Conservation (phyloP, 148 eudicot genomes). For the Cornus controversa region DNA sequence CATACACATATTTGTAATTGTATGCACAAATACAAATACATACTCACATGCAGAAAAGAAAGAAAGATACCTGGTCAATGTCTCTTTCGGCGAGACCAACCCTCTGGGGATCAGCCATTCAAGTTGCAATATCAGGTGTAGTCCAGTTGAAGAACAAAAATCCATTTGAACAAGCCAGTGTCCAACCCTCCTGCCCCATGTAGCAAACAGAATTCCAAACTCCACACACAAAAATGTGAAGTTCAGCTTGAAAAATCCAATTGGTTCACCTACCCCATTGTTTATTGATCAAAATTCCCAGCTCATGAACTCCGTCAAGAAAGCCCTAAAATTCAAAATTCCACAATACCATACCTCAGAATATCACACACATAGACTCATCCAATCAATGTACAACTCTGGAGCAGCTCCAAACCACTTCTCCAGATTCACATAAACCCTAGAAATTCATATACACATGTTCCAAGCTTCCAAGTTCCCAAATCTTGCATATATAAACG, state of each 20-base stretch:
- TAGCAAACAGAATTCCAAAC: constrained; percentile 12
- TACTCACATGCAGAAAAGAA: neutral
- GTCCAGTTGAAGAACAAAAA: constrained; percentile 34
- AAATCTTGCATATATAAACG: neutral
- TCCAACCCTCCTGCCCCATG: constrained; percentile 35
- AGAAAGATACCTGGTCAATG: constrained; percentile 53
- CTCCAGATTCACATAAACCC: constrained; percentile 16
- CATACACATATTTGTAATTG: neutral
- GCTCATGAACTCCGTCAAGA: constrained; percentile 6
- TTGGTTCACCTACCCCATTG: constrained; percentile 20
- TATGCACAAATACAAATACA: neutral
- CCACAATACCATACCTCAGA: constrained; percentile 3
- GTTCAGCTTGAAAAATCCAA: constrained; percentile 3
- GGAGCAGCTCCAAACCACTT: constrained; percentile 14
- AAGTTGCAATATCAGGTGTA: constrained; percentile 44
- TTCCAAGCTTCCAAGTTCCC: neutral
- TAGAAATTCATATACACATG: neutral
- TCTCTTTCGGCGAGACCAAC: constrained; percentile 60
- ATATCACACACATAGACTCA: neutral
- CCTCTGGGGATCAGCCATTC: constrained; percentile 83
- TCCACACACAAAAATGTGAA: constrained; percentile 4
- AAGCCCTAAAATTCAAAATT: neutral
- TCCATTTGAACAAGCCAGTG: constrained; percentile 53
- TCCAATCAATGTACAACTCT: constrained; percentile 10
- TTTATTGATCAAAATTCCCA: neutral